Conservation (phyloP, 2,329 filamentous ascomycete genomes). For the Colletotrichum costaricense region DNA sequence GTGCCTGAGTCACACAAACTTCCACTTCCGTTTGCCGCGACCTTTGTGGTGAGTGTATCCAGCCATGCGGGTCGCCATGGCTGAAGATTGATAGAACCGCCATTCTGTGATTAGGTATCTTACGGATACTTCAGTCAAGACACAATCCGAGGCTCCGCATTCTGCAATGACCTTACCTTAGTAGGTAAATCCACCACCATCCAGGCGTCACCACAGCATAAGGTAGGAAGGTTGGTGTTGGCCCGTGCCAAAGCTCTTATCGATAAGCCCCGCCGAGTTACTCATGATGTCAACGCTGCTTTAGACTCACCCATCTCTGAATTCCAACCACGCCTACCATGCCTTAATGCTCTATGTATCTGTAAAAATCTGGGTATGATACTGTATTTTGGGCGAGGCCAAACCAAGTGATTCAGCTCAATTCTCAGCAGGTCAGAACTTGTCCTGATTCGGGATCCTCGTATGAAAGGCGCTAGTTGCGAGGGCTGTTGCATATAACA, state of each 20-base stretch:
- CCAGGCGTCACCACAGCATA: neutral
- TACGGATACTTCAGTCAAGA: neutral
- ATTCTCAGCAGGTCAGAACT: neutral
- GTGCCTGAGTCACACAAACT: neutral
- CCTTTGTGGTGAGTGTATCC: neutral
- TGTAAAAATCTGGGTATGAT: neutral
- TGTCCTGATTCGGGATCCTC: neutral
- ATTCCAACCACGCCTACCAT: neutral
- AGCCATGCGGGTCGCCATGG: neutral
- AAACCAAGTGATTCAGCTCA: neutral
- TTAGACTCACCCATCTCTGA: neutral
- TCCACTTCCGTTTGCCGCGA: neutral
- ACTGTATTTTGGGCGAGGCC: neutral
- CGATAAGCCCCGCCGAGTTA: slow-evolving; percentile 36
- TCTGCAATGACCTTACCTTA: neutral
- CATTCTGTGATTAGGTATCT: neutral
- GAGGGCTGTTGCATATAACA: neutral
- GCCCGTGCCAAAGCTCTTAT: slow-evolving; percentile 38
- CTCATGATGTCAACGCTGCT: slow-evolving; percentile 31
- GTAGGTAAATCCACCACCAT: too few relatives aligned
- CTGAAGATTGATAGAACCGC: neutral
- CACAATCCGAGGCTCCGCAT: slow-evolving; percentile 17
- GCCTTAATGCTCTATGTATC: neutral
- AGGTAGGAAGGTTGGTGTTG: neutral
- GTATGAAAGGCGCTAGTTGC: too few relatives aligned